Base-by-base conservation (phyloP, 106 monocot species). In the Phalaenopsis equestris region DNA sequence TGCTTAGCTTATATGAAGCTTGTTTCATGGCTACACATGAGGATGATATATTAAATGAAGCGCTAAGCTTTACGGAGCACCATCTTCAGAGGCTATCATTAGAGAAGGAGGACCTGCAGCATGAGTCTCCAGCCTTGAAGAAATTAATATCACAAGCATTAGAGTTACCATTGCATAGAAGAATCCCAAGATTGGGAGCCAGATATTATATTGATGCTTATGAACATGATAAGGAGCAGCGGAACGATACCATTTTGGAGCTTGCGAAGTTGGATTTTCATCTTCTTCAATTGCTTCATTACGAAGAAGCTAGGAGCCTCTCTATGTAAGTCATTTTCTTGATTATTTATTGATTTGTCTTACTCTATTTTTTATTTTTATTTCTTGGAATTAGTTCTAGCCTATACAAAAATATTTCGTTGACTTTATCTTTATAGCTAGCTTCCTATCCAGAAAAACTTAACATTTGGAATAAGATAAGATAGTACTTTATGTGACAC, bases 251-350 rank as follows among this genome's bases (percentile, higher is more conserved):
- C 5, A 16, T 83, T 5, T 55, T 83, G 23, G 75, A 83, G 11
- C 75, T 83, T 1, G 79, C 83, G 16, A 83, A 79, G 47, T 17
- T 83, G 9, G 61, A 83, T 9, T 83, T 79, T 16, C 36, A 79
- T 58, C 56, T 79, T 16, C 42, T 83, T 8, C 80, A 84, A 46
- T 14, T 12, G 61, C 42, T 80, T 11, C 75, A 84, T 47, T 65
- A 72, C 0, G 75, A 80, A 42, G 84, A 84, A 30, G 52, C 76
- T 10, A 61, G 39, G 16, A 76, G 21, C 36, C 41, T 84, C n/a
- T 80, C 47, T 15, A 17, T 47, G 79, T 84, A 17, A 84, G 84
- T 80, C 43, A 5, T 70, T 43, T 49, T 8, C 10, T 24, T 3
- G 1, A 36, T 36, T 10, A 1, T 76, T 4, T 73, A 16, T 55